These are phyloP conservation scores for Cladophialophora psammophila DNA, from an alignment of 2,329 filamentous ascomycete species.

Conservation along the genomic window DNA sequence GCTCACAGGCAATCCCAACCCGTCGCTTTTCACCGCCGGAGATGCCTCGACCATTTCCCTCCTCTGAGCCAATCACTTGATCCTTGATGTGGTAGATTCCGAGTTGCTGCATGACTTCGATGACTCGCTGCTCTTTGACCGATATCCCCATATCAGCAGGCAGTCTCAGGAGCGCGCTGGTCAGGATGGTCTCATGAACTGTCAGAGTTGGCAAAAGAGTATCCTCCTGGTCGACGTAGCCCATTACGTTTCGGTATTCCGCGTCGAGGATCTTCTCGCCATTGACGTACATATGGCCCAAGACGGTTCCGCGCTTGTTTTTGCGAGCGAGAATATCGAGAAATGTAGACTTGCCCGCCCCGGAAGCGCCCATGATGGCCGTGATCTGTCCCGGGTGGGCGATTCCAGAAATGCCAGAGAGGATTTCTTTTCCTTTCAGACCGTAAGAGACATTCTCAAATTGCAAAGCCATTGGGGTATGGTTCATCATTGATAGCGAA, in stretches of 20 bases:
- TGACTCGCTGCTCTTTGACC: conserved; percentile 89
- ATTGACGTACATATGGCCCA: conserved; percentile 89
- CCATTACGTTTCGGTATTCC: conserved; percentile 90
- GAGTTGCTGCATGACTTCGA: conserved; percentile 93
- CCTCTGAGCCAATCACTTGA: conserved; percentile 94
- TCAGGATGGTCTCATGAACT: conserved; percentile 96
- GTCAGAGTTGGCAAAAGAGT: conserved; percentile 95
- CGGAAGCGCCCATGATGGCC: conserved; percentile 97
- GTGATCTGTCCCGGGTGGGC: conserved; percentile 95
- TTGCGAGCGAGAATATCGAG: conserved; percentile 94
- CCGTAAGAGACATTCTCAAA: conserved; percentile 89
- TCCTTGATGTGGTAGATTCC: conserved; percentile 94
- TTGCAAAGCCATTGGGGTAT: conserved; percentile 86
- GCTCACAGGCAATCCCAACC: conserved; percentile 95
- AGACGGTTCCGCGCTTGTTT: conserved; percentile 84
- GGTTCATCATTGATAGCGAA: conserved; percentile 84
- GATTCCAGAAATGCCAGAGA: conserved; percentile 79
- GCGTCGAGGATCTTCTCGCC: conserved; percentile 85
- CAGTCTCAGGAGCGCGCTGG: conserved; percentile 88
- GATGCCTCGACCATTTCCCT: conserved; percentile 91
- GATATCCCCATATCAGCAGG: conserved; percentile 86
- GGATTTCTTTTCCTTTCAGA: conserved; percentile 86
- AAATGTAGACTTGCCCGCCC: conserved; percentile 96
- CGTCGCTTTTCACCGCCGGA: conserved; percentile 96
- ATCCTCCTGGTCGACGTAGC: conserved; percentile 98